These are phyloP conservation scores for Aspergillus brunneoviolaceus DNA, from an alignment of 2,329 filamentous ascomycete species.

Conservation along the genomic window DNA sequence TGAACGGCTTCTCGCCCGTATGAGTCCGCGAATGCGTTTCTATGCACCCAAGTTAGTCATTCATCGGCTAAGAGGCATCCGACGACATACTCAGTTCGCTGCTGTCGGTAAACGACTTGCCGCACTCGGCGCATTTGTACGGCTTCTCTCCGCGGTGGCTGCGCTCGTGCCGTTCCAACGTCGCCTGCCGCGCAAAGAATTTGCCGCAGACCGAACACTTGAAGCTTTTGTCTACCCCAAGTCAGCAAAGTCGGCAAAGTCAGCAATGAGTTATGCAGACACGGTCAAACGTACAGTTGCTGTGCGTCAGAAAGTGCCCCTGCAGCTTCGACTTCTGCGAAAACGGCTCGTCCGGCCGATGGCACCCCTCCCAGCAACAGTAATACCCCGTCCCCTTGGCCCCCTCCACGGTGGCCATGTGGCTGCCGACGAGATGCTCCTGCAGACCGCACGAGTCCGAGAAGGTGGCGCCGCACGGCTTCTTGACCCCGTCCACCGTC, in stretches of 20 bases:
- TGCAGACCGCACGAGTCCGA: slow-evolving; percentile 38
- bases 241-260: background rate
- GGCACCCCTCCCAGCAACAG: slow-evolving; percentile 45
- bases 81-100: slow-evolving; percentile 41
- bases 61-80: no score
- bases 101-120: slow-evolving; percentile 46
- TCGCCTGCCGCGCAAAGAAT: slow-evolving; percentile 44
- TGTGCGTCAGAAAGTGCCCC: slow-evolving; percentile 46
- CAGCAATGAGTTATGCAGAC: background rate
- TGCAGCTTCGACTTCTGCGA: slow-evolving; percentile 48
- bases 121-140: slow-evolving; percentile 42
- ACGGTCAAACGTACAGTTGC: slow-evolving; percentile 37
- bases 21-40: slow-evolving; percentile 47
- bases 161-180: slow-evolving; percentile 45
- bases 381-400: slow-evolving; percentile 45
- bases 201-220: slow-evolving; percentile 44
- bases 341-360: slow-evolving; percentile 44
- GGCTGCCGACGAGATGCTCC: slow-evolving; percentile 39
- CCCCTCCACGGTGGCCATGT: slow-evolving; percentile 40
- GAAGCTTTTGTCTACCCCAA: slow-evolving; percentile 41
- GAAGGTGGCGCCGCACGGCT: slow-evolving; percentile 38
- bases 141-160: slow-evolving; percentile 47
- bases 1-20: slow-evolving; percentile 46
- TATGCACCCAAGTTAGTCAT: slow-evolving; percentile 24
- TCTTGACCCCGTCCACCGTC: slow-evolving; percentile 26